Evolutionary conservation across 2,329 filamentous ascomycete species (phyloP).

Genomic region (Orbilia ellipsospora): DNA sequence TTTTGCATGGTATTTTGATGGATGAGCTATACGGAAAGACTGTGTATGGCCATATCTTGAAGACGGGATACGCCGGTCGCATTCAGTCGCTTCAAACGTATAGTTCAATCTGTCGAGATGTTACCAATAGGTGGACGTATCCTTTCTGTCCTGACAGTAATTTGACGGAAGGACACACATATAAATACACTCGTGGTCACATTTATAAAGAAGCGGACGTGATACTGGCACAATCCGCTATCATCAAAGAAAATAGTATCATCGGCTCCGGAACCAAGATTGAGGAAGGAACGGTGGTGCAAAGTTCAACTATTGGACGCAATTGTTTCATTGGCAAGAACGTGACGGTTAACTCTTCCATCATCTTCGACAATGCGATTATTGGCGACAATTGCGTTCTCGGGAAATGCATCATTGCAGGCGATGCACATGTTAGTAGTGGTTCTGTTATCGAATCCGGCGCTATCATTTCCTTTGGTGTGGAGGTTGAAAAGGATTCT

Average conservation of each 20-base stretch:
- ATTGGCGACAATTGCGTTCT: constrained; percentile 80
- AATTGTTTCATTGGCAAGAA: constrained; percentile 88
- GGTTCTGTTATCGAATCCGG: constrained; percentile 76
- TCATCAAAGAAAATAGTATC: constrained; percentile 75
- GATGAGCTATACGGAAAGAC: constrained; percentile 97
- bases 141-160: constrained; percentile 92
- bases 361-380: constrained; percentile 85
- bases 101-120: constrained; percentile 85
- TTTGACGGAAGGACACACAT: constrained; percentile 79
- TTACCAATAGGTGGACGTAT: constrained; percentile 87
- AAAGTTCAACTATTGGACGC: constrained; percentile 82
- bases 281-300: constrained; percentile 76
- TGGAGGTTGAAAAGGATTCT: constrained; percentile 74
- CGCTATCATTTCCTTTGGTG: constrained; percentile 81
- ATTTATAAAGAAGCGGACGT: constrained; percentile 84
- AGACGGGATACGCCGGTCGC: constrained; percentile 84
- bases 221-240: constrained; percentile 76
- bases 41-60: constrained; percentile 88
- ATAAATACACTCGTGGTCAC: constrained; percentile 75
- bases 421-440: constrained; percentile 76
- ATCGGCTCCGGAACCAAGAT: constrained; percentile 81
- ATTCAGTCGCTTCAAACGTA: constrained; percentile 89
- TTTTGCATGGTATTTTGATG: constrained; percentile 90
- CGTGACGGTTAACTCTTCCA: constrained; percentile 80
- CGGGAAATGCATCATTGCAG: constrained; percentile 79